Percentiles rank a stretch among this genome's conserved stretches.
phyloP scores from a whole-genome alignment of 495 filamentous ascomycete species.

The Penicillium arizonense region DNA sequence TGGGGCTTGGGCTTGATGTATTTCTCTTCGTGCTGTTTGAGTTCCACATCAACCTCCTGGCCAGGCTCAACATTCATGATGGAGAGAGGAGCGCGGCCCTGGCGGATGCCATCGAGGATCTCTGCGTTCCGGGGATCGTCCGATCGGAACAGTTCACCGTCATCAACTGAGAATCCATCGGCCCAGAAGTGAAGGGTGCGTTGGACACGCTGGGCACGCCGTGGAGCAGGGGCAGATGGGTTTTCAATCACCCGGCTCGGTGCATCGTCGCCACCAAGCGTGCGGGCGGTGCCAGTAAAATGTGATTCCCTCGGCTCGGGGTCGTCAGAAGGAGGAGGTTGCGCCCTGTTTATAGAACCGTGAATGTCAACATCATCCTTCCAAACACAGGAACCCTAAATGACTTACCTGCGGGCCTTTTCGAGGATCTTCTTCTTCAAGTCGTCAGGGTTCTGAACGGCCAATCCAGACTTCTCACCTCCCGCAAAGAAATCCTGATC shows the following conservation, averaged over 20 bases:
- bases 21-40: slow-evolving; percentile 82
- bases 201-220: slow-evolving; percentile 50
- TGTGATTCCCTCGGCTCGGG: slow-evolving; percentile 50
- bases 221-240: slow-evolving; percentile 46
- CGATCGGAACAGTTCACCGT: slow-evolving; percentile 84
- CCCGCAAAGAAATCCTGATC: slow-evolving; percentile 88
- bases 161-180: slow-evolving; percentile 93
- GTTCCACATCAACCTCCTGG: slow-evolving; percentile 87
- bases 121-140: slow-evolving; percentile 84
- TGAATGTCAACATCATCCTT: not conserved
- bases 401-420: slow-evolving; percentile 70
- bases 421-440: slow-evolving; percentile 76
- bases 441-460: slow-evolving; percentile 86
- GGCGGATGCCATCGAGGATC: slow-evolving; percentile 79
- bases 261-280: slow-evolving; percentile 85
- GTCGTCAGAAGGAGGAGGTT: slow-evolving; percentile 57
- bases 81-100: slow-evolving; percentile 80
- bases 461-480: slow-evolving; percentile 93
- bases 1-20: slow-evolving; percentile 79
- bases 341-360: slow-evolving; percentile 43
- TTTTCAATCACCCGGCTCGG: slow-evolving; percentile 72
- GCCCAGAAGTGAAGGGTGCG: slow-evolving; percentile 86
- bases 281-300: slow-evolving; percentile 82
- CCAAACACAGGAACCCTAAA: not conserved
- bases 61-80: slow-evolving; percentile 84